Base-by-base conservation (phyloP, 2,329 filamentous ascomycete genomes). In the Fusarium sororula region DNA sequence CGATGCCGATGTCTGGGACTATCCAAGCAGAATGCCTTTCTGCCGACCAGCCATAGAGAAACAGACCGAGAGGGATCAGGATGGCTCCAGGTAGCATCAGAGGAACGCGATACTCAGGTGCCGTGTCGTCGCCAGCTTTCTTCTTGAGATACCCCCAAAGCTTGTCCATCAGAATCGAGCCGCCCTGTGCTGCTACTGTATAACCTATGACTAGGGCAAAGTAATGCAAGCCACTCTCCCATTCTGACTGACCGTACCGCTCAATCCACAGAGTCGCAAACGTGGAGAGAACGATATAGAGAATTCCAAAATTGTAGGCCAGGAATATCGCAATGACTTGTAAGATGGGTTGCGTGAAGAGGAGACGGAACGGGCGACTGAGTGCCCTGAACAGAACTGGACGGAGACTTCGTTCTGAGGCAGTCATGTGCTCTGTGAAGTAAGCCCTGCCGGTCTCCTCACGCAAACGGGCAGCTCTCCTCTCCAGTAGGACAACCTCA, bases 381-480 rank as follows among this genome's bases (percentile, higher is more conserved):
- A 48, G 45, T 12, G 45, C 45, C 2, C 6, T 11, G 6, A 48
- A 20, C 6, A 48, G 26, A 17, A 48, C 9, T 17, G 26, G 45
- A 4, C 45, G 26, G 8, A 48, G 26, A 6, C 26, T 22, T 22
- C 20, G 45, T 30, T 30, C 45, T 4, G 45, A 48, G 6, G 9
- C 20, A 48, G 20, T 22, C 20, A 30, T 48, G 1, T 48, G 14
- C 6, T 48, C 45, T 30, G 45, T 48, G 9, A 22, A 48, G 45
- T 48, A 48, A 22, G 20, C 45, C 14, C 20, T 48, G 6, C 26
- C 26, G 6, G 45, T 48, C 6, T 48, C 45, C 9, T 22, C 3
- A 0, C 45, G 45, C 14, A 48, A 12, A 7, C 4, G 13, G 0
- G 45, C 9, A 30, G 26, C 45, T 22, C 13, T 28, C 4, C 2